These are phyloP conservation scores for Lasiosphaeris hirsuta DNA, from an alignment of 495 filamentous ascomycete species.

Conservation along the genomic window DNA sequence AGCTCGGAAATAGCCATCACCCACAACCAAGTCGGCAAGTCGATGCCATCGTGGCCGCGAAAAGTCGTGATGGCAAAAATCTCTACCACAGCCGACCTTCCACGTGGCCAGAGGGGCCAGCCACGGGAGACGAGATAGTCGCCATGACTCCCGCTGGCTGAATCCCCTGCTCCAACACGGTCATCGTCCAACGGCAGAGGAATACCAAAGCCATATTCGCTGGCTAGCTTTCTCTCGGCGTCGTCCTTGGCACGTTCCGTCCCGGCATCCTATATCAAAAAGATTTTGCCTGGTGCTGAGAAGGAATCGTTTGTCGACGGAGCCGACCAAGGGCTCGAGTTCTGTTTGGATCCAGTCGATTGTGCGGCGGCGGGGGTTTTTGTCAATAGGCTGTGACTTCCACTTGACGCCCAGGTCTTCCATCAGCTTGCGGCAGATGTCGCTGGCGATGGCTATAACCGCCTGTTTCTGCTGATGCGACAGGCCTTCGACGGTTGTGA, in stretches of 20 bases:
- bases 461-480: background rate
- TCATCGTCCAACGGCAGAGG: conserved; percentile 8
- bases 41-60: conserved; percentile 6
- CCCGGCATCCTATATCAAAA: background rate
- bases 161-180: background rate
- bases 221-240: background rate
- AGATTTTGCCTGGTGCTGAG: conserved; percentile 4
- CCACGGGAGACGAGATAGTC: conserved; percentile 5
- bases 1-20: conserved; percentile 11
- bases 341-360: conserved; percentile 13
- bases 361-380: background rate
- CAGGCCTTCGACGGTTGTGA: conserved; percentile 6
- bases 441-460: conserved; percentile 7
- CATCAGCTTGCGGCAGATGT: conserved; percentile 17
- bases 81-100: conserved; percentile 8
- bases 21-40: conserved; percentile 7
- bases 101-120: conserved; percentile 11
- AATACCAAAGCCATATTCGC: conserved; percentile 2
- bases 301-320: conserved; percentile 12
- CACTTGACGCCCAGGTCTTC: conserved; percentile 12
- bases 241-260: conserved; percentile 3
- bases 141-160: background rate
- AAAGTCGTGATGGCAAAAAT: conserved; percentile 10
- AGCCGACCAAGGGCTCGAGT: conserved; percentile 5
- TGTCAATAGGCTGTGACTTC: conserved; percentile 13